A percentile compares a stretch with the other conserved stretches of the same genome.
Evolutionary conservation across 2,329 filamentous ascomycete species (phyloP).

Genomic region (Cladophialophora exuberans): DNA sequence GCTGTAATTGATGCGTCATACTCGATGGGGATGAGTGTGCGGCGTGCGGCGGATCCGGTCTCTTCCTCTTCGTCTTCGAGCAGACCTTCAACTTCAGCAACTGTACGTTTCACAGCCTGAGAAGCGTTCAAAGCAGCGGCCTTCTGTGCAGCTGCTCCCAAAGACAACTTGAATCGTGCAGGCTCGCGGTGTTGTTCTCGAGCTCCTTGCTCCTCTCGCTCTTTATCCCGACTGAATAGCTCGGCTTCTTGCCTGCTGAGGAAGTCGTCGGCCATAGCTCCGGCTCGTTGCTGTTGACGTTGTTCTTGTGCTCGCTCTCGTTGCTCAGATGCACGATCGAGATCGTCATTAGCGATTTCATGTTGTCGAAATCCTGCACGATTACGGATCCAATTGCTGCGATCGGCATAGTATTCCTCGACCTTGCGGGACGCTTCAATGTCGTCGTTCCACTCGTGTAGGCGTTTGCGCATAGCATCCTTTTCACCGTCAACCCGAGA

Average conservation of each 20-base stretch:
- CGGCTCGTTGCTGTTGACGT: conserved; percentile 75
- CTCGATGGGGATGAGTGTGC: conserved; percentile 79
- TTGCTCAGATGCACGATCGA: conserved; percentile 77
- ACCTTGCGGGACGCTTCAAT: conserved; percentile 72
- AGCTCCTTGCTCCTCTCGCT: conserved; percentile 30
- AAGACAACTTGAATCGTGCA: conserved; percentile 87
- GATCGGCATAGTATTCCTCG: conserved; percentile 85
- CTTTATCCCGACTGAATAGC: conserved; percentile 51
- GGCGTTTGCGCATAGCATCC: conserved; percentile 70
- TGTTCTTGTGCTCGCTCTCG: conserved; percentile 71
- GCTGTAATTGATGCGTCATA: conserved; percentile 72
- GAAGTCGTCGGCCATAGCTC: conserved; percentile 88
- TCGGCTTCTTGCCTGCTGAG: conserved; percentile 76
- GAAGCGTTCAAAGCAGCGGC: conserved; percentile 56
- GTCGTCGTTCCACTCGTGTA: conserved; percentile 88
- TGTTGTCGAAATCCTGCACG: conserved; percentile 72
- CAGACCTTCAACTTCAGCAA: conserved; percentile 91
- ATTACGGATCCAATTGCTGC: conserved; percentile 80
- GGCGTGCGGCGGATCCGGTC: conserved; percentile 65
- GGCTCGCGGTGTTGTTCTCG: conserved; percentile 54
- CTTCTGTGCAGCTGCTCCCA: conserved; percentile 81
- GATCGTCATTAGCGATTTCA: conserved; percentile 78
- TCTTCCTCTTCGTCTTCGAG: conserved; percentile 91
- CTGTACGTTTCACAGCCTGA: conserved; percentile 65
- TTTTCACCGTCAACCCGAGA: conserved; percentile 66